Conservation (phyloP, 768 basidiomycete species). For the Leccinum uliginosum region DNA sequence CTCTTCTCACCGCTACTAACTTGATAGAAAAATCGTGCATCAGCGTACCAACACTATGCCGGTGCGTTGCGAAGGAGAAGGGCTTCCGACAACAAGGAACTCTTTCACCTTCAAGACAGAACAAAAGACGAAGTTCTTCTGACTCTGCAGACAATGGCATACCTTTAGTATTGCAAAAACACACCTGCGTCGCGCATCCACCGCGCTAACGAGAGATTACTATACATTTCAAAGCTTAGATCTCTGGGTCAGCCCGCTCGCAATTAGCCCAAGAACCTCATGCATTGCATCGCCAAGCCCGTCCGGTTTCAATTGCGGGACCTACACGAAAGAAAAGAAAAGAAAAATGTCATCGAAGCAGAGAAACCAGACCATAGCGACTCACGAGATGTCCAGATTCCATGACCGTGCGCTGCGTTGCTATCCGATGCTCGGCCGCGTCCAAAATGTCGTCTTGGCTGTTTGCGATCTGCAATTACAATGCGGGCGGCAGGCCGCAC, state of each 20-base stretch:
- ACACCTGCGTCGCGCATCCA: neutral
- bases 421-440: slow-evolving; percentile 20
- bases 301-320: slow-evolving; percentile 30
- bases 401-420: slow-evolving; percentile 18
- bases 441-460: slow-evolving; percentile 28
- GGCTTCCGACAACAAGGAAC: neutral
- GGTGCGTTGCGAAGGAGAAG: neutral
- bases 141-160: neutral
- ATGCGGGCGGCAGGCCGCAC: neutral
- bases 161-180: neutral
- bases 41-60: neutral
- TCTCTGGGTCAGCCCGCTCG: neutral
- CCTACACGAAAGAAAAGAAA: slow-evolving; percentile 6
- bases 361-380: neutral
- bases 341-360: neutral
- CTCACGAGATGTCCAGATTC: slow-evolving; percentile 31
- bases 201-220: neutral
- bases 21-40: neutral
- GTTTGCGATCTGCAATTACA: slow-evolving; percentile 17
- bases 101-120: neutral
- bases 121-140: neutral
- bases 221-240: slow-evolving; percentile 14
- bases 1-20: neutral
- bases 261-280: slow-evolving; percentile 21
- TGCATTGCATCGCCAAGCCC: slow-evolving; percentile 21